A percentile compares a stretch with the other conserved stretches of the same genome.
Evolutionary conservation across 2,329 filamentous ascomycete genomes (phyloP).

Genomic region (Albophoma yamanashiensis): DNA sequence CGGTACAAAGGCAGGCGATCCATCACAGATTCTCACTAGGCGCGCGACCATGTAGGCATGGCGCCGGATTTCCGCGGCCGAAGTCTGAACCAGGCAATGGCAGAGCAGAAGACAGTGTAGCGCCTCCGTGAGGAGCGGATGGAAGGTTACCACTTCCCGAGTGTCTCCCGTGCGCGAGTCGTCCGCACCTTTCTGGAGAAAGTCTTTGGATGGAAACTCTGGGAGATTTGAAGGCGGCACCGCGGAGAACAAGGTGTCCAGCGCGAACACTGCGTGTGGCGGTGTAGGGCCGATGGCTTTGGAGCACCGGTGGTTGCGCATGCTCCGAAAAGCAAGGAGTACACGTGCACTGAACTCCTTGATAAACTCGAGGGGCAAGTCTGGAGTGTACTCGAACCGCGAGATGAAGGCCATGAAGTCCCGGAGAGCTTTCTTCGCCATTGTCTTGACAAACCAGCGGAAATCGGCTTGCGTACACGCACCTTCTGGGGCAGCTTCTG

Average conservation of each 20-base stretch:
- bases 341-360: constrained; percentile 48
- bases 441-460: constrained; percentile 58
- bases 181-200: constrained; percentile 11
- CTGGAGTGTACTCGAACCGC: constrained; percentile 68
- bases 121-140: constrained; percentile 69
- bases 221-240: constrained; percentile 57
- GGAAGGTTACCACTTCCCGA: constrained; percentile 50
- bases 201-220: constrained; percentile 45
- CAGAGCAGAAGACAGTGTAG: constrained; percentile 69
- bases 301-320: constrained; percentile 27
- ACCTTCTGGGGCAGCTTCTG: constrained; percentile 4
- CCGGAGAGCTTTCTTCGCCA: constrained; percentile 65
- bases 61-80: constrained; percentile 63
- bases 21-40: constrained; percentile 61
- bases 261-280: constrained; percentile 28
- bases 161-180: constrained; percentile 14
- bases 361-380: constrained; percentile 48
- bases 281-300: constrained; percentile 13
- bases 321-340: constrained; percentile 41
- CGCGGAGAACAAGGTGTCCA: constrained; percentile 60
- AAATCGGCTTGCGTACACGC: constrained; percentile 12
- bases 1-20: constrained; percentile 70
- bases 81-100: constrained; percentile 71
- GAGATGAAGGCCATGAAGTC: constrained; percentile 66
- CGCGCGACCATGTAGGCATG: constrained; percentile 76